Percentiles rank a stretch among this genome's conserved stretches.
These are phyloP conservation scores for Sarocladiaceae sp. DNA, from an alignment of 2,329 filamentous ascomycete species.

Conservation along the genomic window DNA sequence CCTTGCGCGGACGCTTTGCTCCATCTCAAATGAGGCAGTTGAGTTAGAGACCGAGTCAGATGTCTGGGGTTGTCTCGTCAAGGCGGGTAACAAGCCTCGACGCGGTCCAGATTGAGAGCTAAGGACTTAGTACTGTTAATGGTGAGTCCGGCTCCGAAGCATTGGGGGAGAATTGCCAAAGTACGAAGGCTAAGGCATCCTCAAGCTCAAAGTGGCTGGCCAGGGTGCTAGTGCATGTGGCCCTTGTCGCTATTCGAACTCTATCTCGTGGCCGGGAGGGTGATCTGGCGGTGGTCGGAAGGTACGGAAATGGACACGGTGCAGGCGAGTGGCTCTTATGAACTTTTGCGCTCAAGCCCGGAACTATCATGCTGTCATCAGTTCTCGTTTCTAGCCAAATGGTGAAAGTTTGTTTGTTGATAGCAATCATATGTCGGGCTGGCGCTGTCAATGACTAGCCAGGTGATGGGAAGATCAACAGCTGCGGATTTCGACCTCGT, in stretches of 20 bases:
- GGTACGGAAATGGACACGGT: neutral
- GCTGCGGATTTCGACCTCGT: neutral
- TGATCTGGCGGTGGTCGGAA: neutral
- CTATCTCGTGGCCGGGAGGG: too few species aligned
- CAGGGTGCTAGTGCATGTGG: too few species aligned
- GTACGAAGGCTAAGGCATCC: too few species aligned
- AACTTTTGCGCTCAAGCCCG: too few species aligned
- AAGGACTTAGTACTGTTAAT: neutral
- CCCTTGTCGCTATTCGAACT: neutral
- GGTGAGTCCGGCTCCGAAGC: neutral
- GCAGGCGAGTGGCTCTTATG: neutral
- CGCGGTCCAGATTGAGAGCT: neutral
- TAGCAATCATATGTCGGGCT: too few species aligned
- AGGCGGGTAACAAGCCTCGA: constrained; percentile 2
- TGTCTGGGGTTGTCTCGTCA: neutral
- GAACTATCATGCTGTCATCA: too few species aligned
- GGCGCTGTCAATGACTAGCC: too few species aligned
- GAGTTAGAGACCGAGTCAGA: neutral
- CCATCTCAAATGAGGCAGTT: neutral
- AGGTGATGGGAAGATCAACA: too few species aligned
- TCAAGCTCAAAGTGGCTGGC: too few species aligned
- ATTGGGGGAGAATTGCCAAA: too few species aligned
- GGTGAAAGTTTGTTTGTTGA: too few species aligned
- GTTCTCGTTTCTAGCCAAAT: too few species aligned
- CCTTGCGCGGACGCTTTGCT: neutral